phyloP scores from a whole-genome alignment of 2,329 filamentous ascomycete species.

The Stemphylium vesicarium region DNA sequence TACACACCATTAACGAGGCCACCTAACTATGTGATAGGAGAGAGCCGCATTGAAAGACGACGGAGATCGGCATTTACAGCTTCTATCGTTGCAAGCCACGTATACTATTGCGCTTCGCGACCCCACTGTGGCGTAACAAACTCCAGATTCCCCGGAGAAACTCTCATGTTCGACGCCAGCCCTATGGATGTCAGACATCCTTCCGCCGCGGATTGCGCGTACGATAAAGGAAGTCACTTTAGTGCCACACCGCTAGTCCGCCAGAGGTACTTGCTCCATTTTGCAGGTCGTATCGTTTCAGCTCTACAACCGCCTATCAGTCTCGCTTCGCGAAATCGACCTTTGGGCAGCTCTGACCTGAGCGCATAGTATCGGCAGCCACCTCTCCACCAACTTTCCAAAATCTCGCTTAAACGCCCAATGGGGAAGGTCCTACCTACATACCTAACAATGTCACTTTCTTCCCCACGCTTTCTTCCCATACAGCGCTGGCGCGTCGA shows the following conservation, averaged over 20 bases:
- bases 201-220: conserved; percentile 4
- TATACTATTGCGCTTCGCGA: background rate
- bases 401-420: background rate
- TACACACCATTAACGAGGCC: conserved; percentile 1
- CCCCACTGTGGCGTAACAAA: conserved; percentile 7
- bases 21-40: conserved; percentile 13
- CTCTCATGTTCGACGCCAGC: background rate
- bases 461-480: conserved; percentile 15
- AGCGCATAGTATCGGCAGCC: conserved; percentile 13
- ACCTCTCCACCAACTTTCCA: conserved; percentile 5
- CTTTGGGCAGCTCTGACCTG: background rate
- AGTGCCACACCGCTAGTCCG: conserved; percentile 6
- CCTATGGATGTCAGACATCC: background rate
- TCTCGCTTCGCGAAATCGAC: background rate
- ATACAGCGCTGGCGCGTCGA: background rate
- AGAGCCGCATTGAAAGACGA: background rate
- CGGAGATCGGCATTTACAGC: conserved; percentile 4
- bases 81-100: conserved; percentile 11
- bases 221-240: background rate
- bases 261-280: conserved; percentile 3
- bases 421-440: conserved; percentile 10
- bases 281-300: background rate
- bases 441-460: conserved; percentile 4
- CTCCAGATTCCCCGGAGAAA: conserved; percentile 1
- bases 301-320: background rate